A percentile compares a stretch with the other conserved stretches of the same genome.
Conservation (phyloP, 495 filamentous ascomycete genomes). For the Podospora didyma region DNA sequence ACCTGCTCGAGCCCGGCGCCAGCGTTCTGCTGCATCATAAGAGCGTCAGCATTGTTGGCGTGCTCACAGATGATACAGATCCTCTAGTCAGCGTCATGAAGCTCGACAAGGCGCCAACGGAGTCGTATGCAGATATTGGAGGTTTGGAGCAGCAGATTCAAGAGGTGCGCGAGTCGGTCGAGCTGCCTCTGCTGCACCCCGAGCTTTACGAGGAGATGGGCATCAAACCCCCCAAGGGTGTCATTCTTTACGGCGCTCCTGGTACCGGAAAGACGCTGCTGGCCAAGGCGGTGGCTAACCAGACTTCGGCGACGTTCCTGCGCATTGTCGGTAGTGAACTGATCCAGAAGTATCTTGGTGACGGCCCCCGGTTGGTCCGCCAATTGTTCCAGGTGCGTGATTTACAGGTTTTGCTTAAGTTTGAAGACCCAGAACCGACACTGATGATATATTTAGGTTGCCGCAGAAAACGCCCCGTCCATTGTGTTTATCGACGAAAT, state of each 20-base stretch:
- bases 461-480: conserved; percentile 91
- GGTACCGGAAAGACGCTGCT: conserved; percentile 97
- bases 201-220: conserved; percentile 99
- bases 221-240: conserved; percentile 99
- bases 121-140: conserved; percentile 98
- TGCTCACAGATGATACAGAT: conserved; percentile 94
- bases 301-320: conserved; percentile 96
- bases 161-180: conserved; percentile 94
- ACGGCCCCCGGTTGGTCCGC: conserved; percentile 88
- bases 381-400: conserved; percentile 93
- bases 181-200: conserved; percentile 91
- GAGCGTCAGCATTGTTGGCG: conserved; percentile 94
- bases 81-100: conserved; percentile 99
- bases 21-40: conserved; percentile 97
- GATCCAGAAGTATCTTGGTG: conserved; percentile 98
- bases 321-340: conserved; percentile 97
- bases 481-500: conserved; percentile 99
- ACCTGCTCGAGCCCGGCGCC: conserved; percentile 92
- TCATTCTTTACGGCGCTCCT: conserved; percentile 96
- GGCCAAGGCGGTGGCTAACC: conserved; percentile 97
- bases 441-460: conserved; percentile 53
- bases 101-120: conserved; percentile 96
- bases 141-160: conserved; percentile 94
- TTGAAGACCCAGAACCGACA: background rate
- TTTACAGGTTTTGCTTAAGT: too few relatives aligned